These are phyloP conservation scores for Aspergillus costaricaensis DNA, from an alignment of 2,329 filamentous ascomycete species.

Conservation along the genomic window DNA sequence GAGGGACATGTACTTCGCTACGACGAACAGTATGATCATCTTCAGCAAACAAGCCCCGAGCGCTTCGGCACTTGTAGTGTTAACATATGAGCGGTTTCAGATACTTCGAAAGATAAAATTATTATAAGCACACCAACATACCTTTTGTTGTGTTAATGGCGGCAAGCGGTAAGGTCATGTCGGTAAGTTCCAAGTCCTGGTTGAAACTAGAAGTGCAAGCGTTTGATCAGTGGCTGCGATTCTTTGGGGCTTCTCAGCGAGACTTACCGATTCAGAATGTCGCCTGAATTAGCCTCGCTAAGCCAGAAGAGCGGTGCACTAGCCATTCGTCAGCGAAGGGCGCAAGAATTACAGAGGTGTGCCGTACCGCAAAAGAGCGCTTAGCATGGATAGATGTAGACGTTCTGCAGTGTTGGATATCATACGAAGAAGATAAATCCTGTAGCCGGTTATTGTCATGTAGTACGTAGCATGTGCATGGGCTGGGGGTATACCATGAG, in stretches of 20 bases:
- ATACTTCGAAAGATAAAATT: too few relatives aligned
- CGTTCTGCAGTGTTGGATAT: background rate
- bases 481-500: background rate
- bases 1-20: background rate
- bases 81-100: too few relatives aligned
- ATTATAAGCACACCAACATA: background rate
- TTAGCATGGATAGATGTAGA: background rate
- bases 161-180: background rate
- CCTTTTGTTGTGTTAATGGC: background rate
- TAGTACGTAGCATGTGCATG: too few relatives aligned
- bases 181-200: background rate
- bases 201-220: background rate
- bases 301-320: background rate
- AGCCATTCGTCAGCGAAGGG: background rate
- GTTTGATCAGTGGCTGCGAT: background rate
- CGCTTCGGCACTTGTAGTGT: background rate
- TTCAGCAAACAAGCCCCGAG: background rate
- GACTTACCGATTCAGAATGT: background rate
- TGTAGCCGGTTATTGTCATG: background rate
- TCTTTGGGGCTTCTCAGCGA: background rate
- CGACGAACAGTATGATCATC: background rate
- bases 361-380: background rate
- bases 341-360: background rate
- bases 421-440: background rate
- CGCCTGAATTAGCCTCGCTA: background rate